These are phyloP conservation scores for Tuber magnatum DNA, from an alignment of 495 filamentous ascomycete species.

Conservation along the genomic window DNA sequence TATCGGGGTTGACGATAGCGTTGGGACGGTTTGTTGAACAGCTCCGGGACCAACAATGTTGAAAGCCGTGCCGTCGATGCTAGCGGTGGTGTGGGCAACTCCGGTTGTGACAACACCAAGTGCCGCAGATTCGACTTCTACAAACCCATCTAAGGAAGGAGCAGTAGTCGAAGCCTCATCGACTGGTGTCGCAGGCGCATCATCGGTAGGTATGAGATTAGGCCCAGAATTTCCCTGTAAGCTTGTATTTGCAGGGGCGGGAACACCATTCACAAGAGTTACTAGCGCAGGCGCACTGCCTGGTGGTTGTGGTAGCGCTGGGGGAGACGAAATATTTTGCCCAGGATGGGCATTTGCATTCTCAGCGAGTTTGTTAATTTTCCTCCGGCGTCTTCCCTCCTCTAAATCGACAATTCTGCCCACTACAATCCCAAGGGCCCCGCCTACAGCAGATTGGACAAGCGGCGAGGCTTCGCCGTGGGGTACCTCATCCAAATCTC, in stretches of 20 bases:
- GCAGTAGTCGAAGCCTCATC: not conserved
- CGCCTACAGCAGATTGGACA: constrained; percentile 49
- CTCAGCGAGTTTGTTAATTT: constrained; percentile 11
- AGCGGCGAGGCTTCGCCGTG: constrained; percentile 41
- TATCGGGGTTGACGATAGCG: constrained; percentile 1
- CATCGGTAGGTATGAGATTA: not conserved
- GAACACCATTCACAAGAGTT: constrained; percentile 14
- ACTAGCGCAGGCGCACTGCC: constrained; percentile 13
- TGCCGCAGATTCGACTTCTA: constrained; percentile 26
- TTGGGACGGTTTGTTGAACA: constrained; percentile 24
- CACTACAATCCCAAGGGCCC: constrained; percentile 65
- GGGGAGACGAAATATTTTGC: not conserved
- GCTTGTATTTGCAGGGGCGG: constrained; percentile 18
- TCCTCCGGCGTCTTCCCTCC: constrained; percentile 22
- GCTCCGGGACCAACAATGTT: constrained; percentile 28
- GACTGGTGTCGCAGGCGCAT: constrained; percentile 24
- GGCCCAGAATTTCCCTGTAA: constrained; percentile 16
- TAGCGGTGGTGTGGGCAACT: constrained; percentile 12
- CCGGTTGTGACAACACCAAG: constrained; percentile 19
- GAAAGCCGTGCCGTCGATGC: constrained; percentile 9
- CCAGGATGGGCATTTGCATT: constrained; percentile 2
- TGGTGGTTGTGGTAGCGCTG: not conserved
- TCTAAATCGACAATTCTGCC: constrained; percentile 58
- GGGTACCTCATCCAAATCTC: constrained; percentile 32
- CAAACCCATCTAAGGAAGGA: constrained; percentile 9